These are phyloP conservation scores for Trichosporon sp. DNA, from an alignment of 1,284 basidiomycete genomes.

Conservation along the genomic window DNA sequence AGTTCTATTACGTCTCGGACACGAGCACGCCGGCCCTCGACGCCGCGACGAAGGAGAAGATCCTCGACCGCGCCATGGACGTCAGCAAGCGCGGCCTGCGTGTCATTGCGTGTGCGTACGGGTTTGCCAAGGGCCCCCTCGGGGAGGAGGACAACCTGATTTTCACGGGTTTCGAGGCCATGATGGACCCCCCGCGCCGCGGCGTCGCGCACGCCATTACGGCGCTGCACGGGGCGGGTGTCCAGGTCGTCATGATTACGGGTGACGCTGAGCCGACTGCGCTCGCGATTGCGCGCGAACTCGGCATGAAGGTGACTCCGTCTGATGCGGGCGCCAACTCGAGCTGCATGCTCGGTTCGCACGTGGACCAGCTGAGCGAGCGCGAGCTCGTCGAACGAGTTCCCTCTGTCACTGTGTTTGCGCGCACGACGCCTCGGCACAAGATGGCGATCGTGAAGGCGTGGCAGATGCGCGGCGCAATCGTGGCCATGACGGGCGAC, in stretches of 20 bases:
- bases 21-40: slow-evolving; percentile 78
- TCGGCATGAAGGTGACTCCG: slow-evolving; percentile 67
- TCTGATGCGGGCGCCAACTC: slow-evolving; percentile 34
- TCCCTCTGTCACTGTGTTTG: slow-evolving; percentile 81
- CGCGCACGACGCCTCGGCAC: slow-evolving; percentile 90
- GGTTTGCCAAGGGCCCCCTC: slow-evolving; percentile 58
- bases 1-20: slow-evolving; percentile 82
- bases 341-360: slow-evolving; percentile 75
- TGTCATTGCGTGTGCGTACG: slow-evolving; percentile 88
- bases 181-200: slow-evolving; percentile 91
- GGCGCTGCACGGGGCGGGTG: slow-evolving; percentile 77
- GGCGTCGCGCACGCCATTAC: slow-evolving; percentile 88
- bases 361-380: slow-evolving; percentile 80
- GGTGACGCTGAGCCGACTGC: slow-evolving; percentile 93
- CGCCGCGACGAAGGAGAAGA: slow-evolving; percentile 65
- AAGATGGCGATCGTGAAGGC: slow-evolving; percentile 97
- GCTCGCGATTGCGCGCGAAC: slow-evolving; percentile 78
- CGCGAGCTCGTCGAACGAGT: slow-evolving; percentile 80
- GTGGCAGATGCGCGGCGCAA: slow-evolving; percentile 80
- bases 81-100: slow-evolving; percentile 77
- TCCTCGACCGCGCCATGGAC: slow-evolving; percentile 69
- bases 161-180: slow-evolving; percentile 90
- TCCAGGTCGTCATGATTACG: slow-evolving; percentile 98
- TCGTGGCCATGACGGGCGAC: slow-evolving; percentile 98
- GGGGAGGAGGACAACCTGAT: slow-evolving; percentile 64